Conservation (phyloP, 2,329 filamentous ascomycete species). For the Ophiostoma australiae region DNA sequence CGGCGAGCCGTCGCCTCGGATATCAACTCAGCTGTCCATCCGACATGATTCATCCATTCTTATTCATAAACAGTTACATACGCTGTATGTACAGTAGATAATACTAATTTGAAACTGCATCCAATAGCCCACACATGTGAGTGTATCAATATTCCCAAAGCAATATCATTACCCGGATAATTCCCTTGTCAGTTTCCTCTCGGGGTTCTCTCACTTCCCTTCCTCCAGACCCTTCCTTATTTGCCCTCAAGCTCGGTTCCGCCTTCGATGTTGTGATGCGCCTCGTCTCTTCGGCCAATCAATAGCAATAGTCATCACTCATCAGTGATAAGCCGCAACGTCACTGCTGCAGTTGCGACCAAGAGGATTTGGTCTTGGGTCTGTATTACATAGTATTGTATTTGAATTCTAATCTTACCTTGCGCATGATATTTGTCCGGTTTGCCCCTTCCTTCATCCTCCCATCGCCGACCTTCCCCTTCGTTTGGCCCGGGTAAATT, state of each 20-base stretch:
- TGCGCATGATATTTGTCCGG: not conserved
- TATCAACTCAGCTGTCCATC: not conserved
- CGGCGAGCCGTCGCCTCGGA: conserved; percentile 2
- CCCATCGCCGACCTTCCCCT: not conserved
- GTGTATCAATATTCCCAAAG: not conserved
- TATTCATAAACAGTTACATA: not conserved
- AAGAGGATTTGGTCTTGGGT: not conserved
- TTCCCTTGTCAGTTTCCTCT: not conserved
- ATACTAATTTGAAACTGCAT: not conserved
- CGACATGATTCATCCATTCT: conserved; percentile 5
- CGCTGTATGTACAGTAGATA: not conserved
- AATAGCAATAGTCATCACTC: not conserved
- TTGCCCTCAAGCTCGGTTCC: not conserved
- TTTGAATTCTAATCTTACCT: not conserved
- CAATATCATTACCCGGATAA: not conserved
- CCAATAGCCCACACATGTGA: not conserved
- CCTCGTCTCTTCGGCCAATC: not conserved
- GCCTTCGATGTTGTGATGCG: conserved; percentile 2
- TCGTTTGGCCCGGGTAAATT: conserved; percentile 3
- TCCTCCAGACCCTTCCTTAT: not conserved
- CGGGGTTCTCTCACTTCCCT: not conserved
- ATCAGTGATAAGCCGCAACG: not conserved
- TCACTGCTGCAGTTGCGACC: not conserved
- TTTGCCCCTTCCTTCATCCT: conserved; percentile 7
- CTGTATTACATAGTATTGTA: too few relatives aligned